Percentiles rank a stretch among this genome's conserved stretches.
These are phyloP conservation scores for Stagonosporopsis chrysanthemi DNA, from an alignment of 2,329 filamentous ascomycete species.

Conservation along the genomic window DNA sequence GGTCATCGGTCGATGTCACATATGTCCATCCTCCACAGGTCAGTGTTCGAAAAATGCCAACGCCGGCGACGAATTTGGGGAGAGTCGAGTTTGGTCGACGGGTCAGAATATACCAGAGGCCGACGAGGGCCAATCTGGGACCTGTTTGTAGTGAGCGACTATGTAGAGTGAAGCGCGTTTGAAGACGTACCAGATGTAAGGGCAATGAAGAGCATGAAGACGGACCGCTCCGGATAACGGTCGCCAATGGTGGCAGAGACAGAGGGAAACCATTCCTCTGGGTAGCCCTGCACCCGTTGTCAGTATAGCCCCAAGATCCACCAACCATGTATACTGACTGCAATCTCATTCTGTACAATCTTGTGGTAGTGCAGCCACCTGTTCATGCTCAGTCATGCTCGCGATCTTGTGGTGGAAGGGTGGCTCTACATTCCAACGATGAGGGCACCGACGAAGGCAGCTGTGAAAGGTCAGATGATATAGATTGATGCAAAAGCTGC, in stretches of 20 bases:
- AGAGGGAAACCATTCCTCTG: conserved; percentile 95
- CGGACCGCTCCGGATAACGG: conserved; percentile 92
- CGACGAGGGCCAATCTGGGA: conserved; percentile 88
- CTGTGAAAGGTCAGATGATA: conserved; percentile 52
- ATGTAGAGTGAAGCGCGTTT: neutral
- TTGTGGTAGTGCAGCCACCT: conserved; percentile 88
- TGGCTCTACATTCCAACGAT: conserved; percentile 68
- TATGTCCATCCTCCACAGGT: conserved; percentile 99
- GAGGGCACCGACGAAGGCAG: conserved; percentile 86
- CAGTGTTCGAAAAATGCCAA: conserved; percentile 85
- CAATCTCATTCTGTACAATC: conserved; percentile 97
- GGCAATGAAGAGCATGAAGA: conserved; percentile 97
- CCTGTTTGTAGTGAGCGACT: conserved; percentile 58
- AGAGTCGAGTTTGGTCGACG: conserved; percentile 75
- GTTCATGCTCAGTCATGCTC: conserved; percentile 32
- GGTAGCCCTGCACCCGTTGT: conserved; percentile 54
- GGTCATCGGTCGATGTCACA: conserved; percentile 96
- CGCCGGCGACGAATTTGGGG: conserved; percentile 80
- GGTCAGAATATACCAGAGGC: conserved; percentile 90
- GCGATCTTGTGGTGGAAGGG: conserved; percentile 14
- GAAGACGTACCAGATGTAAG: conserved; percentile 77
- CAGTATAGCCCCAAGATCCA: conserved; percentile 9
- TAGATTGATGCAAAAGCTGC: neutral
- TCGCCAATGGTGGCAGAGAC: conserved; percentile 98
- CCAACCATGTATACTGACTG: conserved; percentile 54